Conservation (phyloP, 257 asterid genomes). For the Linderniella brevidens region DNA sequence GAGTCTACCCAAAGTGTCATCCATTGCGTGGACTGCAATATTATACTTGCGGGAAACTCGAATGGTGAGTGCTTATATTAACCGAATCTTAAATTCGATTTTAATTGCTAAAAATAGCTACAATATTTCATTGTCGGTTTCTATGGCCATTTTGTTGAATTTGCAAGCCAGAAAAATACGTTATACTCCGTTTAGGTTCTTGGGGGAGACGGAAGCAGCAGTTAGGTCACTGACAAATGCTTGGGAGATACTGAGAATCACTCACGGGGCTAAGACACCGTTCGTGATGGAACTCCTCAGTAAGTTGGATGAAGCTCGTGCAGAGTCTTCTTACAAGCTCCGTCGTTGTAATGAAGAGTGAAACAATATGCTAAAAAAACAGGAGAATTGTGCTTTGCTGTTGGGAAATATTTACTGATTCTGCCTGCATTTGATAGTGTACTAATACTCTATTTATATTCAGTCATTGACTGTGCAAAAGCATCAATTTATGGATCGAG, state of each 20-base stretch:
- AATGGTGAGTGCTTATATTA: slow-evolving; percentile 40
- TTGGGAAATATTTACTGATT: too few species aligned
- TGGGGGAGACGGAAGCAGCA: slow-evolving; percentile 56
- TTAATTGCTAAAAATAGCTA: neutral
- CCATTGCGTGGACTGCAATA: slow-evolving; percentile 86
- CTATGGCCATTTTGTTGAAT: neutral
- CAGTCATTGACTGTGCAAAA: too few species aligned
- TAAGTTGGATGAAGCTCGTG: slow-evolving; percentile 82
- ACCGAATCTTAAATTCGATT: neutral
- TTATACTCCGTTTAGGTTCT: slow-evolving; percentile 31
- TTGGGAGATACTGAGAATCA: slow-evolving; percentile 39
- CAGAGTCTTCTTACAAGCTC: slow-evolving; percentile 47
- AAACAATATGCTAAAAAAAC: neutral
- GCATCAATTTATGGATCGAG: too few species aligned
- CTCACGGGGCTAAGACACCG: slow-evolving; percentile 48
- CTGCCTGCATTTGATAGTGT: too few species aligned
- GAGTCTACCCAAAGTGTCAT: slow-evolving; percentile 56
- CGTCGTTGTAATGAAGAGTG: slow-evolving; percentile 15
- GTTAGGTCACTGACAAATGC: slow-evolving; percentile 57
- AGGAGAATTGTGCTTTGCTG: too few species aligned
- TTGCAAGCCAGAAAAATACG: neutral
- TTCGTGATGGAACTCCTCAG: slow-evolving; percentile 46
- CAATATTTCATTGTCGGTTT: neutral
- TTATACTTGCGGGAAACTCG: slow-evolving; percentile 78
- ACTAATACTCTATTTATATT: too few species aligned